Percentiles rank a stretch among this genome's conserved stretches.
These are phyloP conservation scores for Blastomyces gilchristii DNA, from an alignment of 2,329 filamentous ascomycete genomes.

Conservation along the genomic window DNA sequence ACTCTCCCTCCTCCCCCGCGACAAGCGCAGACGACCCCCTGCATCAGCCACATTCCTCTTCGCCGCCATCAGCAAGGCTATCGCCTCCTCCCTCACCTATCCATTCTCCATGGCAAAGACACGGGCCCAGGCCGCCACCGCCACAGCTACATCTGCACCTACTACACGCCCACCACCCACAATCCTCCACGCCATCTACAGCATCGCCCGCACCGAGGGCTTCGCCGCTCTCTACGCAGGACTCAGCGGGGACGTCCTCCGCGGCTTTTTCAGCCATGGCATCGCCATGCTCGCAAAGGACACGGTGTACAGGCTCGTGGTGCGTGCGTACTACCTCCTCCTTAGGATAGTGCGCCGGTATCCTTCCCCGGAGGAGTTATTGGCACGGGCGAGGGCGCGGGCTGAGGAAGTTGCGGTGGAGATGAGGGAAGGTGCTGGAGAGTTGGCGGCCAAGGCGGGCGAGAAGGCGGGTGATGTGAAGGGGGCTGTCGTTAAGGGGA, in stretches of 20 bases:
- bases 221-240: conserved; percentile 62
- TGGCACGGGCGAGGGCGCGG: conserved; percentile 30
- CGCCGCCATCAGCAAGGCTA: conserved; percentile 67
- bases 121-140: conserved; percentile 55
- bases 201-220: conserved; percentile 54
- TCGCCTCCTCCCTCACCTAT: conserved; percentile 68
- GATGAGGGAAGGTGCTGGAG: conserved; percentile 29
- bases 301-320: conserved; percentile 58
- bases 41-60: conserved; percentile 51
- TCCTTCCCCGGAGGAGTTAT: conserved; percentile 32
- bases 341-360: conserved; percentile 40
- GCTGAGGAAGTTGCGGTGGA: conserved; percentile 34
- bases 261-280: conserved; percentile 76
- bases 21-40: conserved; percentile 36
- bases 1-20: conserved; percentile 46
- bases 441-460: conserved; percentile 16
- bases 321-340: conserved; percentile 60
- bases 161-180: conserved; percentile 31
- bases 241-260: conserved; percentile 63
- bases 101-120: conserved; percentile 81
- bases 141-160: conserved; percentile 27
- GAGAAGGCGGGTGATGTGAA: conserved; percentile 12
- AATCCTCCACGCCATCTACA: conserved; percentile 54
- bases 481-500: conserved; percentile 17
- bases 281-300: conserved; percentile 83